A percentile compares a stretch with the other conserved stretches of the same genome.
Evolutionary conservation across 768 basidiomycete genomes (phyloP).

Genomic region (Phaeotremella fagi): DNA sequence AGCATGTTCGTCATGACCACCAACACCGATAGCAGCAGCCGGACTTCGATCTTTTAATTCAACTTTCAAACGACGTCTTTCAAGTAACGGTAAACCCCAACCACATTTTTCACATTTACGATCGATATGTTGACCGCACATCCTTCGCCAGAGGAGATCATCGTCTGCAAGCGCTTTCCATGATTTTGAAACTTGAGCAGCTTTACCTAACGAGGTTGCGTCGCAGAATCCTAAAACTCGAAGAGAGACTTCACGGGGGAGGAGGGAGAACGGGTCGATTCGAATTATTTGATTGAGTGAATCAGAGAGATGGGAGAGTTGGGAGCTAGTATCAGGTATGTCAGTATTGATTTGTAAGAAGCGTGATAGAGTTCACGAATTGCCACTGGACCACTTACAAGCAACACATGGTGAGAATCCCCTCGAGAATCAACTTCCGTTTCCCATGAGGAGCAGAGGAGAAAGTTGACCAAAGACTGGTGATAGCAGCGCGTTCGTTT

Average conservation of each 20-base stretch:
- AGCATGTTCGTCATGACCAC: slow-evolving; percentile 22
- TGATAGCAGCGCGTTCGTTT: slow-evolving; percentile 80
- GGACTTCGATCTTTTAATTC: slow-evolving; percentile 41
- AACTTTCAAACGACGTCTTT: slow-evolving; percentile 50
- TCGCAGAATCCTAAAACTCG: slow-evolving; percentile 84
- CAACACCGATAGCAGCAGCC: slow-evolving; percentile 25
- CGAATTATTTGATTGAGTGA: slow-evolving; percentile 87
- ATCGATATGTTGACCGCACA: slow-evolving; percentile 98
- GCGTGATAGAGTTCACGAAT: not conserved
- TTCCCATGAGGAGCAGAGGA: slow-evolving; percentile 87
- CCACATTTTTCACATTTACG: slow-evolving; percentile 95
- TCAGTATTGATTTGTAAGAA: not conserved
- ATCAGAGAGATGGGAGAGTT: slow-evolving; percentile 91
- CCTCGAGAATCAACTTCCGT: slow-evolving; percentile 88
- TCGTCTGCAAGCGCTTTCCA: slow-evolving; percentile 93
- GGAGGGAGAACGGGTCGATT: slow-evolving; percentile 84
- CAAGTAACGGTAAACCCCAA: slow-evolving; percentile 90
- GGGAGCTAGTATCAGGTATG: slow-evolving; percentile 53
- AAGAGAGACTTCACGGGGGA: slow-evolving; percentile 84
- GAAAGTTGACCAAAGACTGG: slow-evolving; percentile 92
- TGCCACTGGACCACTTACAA: slow-evolving; percentile 52
- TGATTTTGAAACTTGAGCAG: slow-evolving; percentile 77
- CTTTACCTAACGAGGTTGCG: slow-evolving; percentile 85
- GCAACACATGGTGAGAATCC: slow-evolving; percentile 97
- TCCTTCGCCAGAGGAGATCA: slow-evolving; percentile 87